Evolutionary conservation across 768 basidiomycete species (phyloP).

Genomic region (Auriculariales sp.): DNA sequence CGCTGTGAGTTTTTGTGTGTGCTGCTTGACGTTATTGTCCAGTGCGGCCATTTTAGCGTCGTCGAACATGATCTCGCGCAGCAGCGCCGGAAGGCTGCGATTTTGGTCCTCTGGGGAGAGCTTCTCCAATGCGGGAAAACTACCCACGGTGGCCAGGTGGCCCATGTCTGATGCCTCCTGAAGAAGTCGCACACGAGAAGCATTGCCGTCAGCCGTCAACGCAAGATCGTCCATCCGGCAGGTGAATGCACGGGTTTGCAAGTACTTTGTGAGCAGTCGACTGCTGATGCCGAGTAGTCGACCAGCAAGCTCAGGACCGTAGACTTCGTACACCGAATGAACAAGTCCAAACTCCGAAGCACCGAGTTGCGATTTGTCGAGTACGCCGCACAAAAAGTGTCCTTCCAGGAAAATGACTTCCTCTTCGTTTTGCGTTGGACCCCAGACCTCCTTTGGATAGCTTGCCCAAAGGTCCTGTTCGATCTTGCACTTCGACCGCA

Average conservation of each 20-base stretch:
- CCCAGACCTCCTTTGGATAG: slow-evolving; percentile 18
- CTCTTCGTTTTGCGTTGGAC: slow-evolving; percentile 55
- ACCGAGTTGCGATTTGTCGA: slow-evolving; percentile 96
- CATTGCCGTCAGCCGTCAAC: slow-evolving; percentile 71
- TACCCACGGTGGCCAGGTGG: slow-evolving; percentile 78
- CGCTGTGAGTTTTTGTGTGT: slow-evolving; percentile 73
- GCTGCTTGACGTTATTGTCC: slow-evolving; percentile 82
- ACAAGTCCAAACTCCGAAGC: slow-evolving; percentile 93
- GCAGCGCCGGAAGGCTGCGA: slow-evolving; percentile 34
- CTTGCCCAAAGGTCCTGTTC: slow-evolving; percentile 62
- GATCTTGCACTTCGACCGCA: slow-evolving; percentile 79
- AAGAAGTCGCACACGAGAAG: slow-evolving; percentile 50
- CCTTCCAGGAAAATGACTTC: slow-evolving; percentile 85
- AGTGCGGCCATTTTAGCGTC: slow-evolving; percentile 96
- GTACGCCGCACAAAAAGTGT: slow-evolving; percentile 80
- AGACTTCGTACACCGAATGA: slow-evolving; percentile 92
- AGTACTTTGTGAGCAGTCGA: slow-evolving; percentile 89
- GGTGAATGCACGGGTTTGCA: slow-evolving; percentile 93
- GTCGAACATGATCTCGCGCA: slow-evolving; percentile 87
- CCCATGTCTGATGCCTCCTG: slow-evolving; percentile 56
- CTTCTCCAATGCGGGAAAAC: slow-evolving; percentile 59
- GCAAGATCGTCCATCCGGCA: slow-evolving; percentile 98
- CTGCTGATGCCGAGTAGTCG: slow-evolving; percentile 85
- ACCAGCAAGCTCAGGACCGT: slow-evolving; percentile 80
- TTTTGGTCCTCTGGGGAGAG: slow-evolving; percentile 2